Conservation (phyloP, 345 rosid species). For the Kandelia obovata region DNA sequence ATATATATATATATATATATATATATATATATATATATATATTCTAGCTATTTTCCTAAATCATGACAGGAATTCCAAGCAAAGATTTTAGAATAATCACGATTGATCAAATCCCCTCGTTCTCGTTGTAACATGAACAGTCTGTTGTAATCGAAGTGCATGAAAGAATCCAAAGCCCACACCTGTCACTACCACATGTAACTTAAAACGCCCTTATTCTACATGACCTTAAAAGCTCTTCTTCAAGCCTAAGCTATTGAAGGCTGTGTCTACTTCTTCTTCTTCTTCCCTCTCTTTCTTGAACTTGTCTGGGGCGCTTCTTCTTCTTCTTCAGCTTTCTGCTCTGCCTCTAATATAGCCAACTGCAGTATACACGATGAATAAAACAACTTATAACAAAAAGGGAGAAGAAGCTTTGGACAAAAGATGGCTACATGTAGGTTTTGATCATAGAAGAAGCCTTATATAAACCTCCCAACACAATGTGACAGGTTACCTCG, state of each 20-base stretch:
- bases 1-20: no score
- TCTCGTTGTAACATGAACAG: no score
- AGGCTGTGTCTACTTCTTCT: slow-evolving; percentile 11
- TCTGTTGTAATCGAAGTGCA: no score
- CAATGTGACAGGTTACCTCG: slow-evolving; percentile 49
- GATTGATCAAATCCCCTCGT: no score
- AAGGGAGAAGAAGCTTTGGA: not conserved
- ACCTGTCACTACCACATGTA: no score
- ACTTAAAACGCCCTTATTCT: no score
- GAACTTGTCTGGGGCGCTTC: slow-evolving; percentile 68
- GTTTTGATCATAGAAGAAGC: not conserved
- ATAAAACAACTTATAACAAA: not conserved
- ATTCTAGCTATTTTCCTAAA: no score
- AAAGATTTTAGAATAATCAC: no score
- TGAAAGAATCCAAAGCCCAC: no score
- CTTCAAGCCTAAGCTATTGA: slow-evolving; percentile 7
- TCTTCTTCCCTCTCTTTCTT: slow-evolving; percentile 68
- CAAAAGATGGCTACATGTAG: not conserved
- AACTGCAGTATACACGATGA: slow-evolving; percentile 35
- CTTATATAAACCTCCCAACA: not conserved
- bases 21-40: no score
- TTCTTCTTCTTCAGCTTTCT: slow-evolving; percentile 93
- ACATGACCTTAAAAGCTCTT: not conserved
- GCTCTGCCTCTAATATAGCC: slow-evolving; percentile 84
- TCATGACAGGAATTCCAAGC: no score